phyloP scores from a whole-genome alignment of 192 early-diverging fungal species.

The Coemansia sp. region DNA sequence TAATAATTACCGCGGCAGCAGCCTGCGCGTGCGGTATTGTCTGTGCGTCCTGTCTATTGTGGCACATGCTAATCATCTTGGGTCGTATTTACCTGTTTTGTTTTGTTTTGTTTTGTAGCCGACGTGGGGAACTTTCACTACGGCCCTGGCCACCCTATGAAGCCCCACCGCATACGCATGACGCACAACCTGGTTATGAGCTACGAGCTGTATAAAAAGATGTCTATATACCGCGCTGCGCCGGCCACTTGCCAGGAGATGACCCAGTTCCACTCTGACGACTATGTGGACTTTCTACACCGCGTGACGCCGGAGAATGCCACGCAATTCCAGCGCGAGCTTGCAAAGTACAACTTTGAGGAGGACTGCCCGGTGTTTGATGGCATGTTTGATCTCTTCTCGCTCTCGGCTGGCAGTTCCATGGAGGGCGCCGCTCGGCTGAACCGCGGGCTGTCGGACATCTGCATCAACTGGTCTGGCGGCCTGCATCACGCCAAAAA shows the following conservation, averaged over 20 bases:
- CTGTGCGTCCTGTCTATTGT: conserved; percentile 3
- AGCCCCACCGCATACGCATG: conserved; percentile 94
- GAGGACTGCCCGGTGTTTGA: conserved; percentile 99
- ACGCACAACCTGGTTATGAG: conserved; percentile 94
- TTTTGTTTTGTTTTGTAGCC: conserved; percentile 19
- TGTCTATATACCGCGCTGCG: conserved; percentile 80
- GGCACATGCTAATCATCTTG: neutral
- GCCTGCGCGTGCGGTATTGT: neutral
- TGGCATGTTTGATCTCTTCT: conserved; percentile 93
- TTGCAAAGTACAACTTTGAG: conserved; percentile 79
- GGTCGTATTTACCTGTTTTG: neutral
- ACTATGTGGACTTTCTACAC: conserved; percentile 92
- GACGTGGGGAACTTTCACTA: conserved; percentile 86
- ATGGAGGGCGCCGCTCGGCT: conserved; percentile 92
- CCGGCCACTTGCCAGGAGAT: conserved; percentile 90
- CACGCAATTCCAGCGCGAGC: conserved; percentile 61
- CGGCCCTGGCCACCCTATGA: conserved; percentile 96
- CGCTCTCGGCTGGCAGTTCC: conserved; percentile 88
- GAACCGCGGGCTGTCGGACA: conserved; percentile 78
- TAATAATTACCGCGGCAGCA: neutral
- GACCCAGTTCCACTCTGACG: conserved; percentile 93
- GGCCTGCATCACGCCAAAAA: conserved; percentile 98
- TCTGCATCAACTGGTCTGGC: conserved; percentile 97
- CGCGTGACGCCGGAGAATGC: conserved; percentile 77
- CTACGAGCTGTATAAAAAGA: conserved; percentile 94